Evolutionary conservation across 139 green algal genomes (phyloP), one percentile per base, ranked within the genome.

Genomic region (Chlorella sp.): DNA sequence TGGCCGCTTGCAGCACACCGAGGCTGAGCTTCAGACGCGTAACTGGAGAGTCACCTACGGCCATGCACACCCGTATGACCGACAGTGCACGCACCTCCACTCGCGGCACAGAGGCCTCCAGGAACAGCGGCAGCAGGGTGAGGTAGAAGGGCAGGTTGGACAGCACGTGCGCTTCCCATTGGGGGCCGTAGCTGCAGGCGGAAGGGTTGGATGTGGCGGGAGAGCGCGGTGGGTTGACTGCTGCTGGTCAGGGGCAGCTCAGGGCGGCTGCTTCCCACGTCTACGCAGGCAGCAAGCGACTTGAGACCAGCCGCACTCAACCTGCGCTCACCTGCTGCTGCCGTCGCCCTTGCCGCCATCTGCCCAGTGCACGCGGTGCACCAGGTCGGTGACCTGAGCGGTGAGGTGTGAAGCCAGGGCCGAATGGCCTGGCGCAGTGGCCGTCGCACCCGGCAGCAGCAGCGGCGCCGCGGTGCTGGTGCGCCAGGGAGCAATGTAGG

Each of bases 101-200:
- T 7, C 89, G 83, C 28, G 80, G 56, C 58, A 76, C 68, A 16
- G 51, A 46, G 5, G 93, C 86, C 56, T 93, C 91, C 48, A 95
- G 79, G 64, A 95, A 93, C n/a, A 92, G 80, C n/a, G 94, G 94
- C 65, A 97, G 64, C 79, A 97, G 92, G 34, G 89, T 32, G 22
- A 82, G 79, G 90, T 96, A 97, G 89, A 97, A 96, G 72, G 94
- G 94, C 70, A 97, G 86, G 92, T 95, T 92, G 30, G 90, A 79
- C 56, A 95, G 86, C 84, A 97, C 93, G 76, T 96, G 91, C 36
- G 70, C 30, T 38, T 92, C 90, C 94, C 94, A 97, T 73, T 91
- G 90, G 0, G 87, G 78, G 2, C 64, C 85, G 86, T 95, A 90
- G 34, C 82, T 65, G 54, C 69, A 36, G 14, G 30, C 36, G 51